Evolutionary conservation across 768 basidiomycete genomes (phyloP), one percentile per base, ranked within the genome.

Genomic region (Nidularia pulvinata): DNA sequence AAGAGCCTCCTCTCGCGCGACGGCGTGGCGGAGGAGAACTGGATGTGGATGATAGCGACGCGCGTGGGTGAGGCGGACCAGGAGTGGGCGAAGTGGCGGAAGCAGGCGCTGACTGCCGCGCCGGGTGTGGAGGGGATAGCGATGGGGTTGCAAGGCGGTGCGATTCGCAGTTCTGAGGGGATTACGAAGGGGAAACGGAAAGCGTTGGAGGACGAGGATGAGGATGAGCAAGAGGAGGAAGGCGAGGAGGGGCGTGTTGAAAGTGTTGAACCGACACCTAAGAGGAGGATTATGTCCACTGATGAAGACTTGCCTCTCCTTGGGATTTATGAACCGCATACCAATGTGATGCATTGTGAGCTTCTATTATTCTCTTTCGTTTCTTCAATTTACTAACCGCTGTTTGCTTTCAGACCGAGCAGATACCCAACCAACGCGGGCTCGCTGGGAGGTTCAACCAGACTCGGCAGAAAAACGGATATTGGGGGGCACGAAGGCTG

Each of bases 1-100:
- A 93, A 95, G 70, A 86, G 88, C 25, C 67, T 89, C 62, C 67
- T 95, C 52, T 79, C 83, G 44, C 77, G 89, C n/a, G 88, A 91
- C 55, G 91, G 93, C 1, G 81, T 96, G 7, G 86, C 81, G 35
- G 88, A 85, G 63, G 90, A 95, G 60, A 96, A 96, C 63, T 98
- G 95, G 95, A 95, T 98, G 91, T 77, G 69, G 62, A 81, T 88
- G 69, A 86, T 86, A 56, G 89, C 94, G 1, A 77, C 73, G 59
- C 78, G 88, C 34, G 84, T 86, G 1, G 60, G 71, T 4, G 85
- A 90, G 45, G 75, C 85, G 43, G 87, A 86, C 48, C 72, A 79
- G 32, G 84, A 84, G 57, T 91, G 85, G 85, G 59, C 73, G 25
- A 79, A 75, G 62, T 80, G 81, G 63, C 72, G 91, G 56, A 74